Evolutionary conservation across 305 asterid species (phyloP), one percentile per base, ranked within the genome.

Genomic region (Fraxinus paxiana): DNA sequence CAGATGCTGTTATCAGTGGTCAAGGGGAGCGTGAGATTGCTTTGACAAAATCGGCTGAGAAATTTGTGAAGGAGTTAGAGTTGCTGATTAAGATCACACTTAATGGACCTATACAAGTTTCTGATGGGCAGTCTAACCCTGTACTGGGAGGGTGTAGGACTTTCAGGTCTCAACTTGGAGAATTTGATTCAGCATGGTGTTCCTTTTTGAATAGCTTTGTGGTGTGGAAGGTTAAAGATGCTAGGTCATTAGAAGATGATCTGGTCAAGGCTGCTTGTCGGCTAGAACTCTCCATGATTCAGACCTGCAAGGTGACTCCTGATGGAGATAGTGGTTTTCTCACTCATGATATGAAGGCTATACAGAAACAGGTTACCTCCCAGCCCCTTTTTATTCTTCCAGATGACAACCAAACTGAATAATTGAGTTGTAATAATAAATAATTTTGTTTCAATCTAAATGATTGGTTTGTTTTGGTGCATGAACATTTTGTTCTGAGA

Each of bases 141-240:
- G 84, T 72, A 17, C 35, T 71, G 38, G 85, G 79, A 73, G 79
- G 56, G 22, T 87, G 75, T 48, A 77, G 80, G 65, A 90, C 92
- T 76, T 92, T 94, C 85, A 90, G 89, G 84, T 84, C 82, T 67
- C 99, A 94, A 90, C 95, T 96, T 85, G 90, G 88, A 51, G 88
- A 84, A 70, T 96, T 92, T 88, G 99, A 96, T 89, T 86, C 92
- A 69, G 90, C 98, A 35, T 96, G 99, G 99, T 93, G 98, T 83
- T 90, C 97, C 63, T 96, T 88, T 78, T 88, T 96, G 90, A 92
- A 92, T 89, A 93, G 96, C 84, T 96, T 96, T 88, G 98, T 96
- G 88, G 88, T 88, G 71, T 96, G 99, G 98, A 96, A 96, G 88
- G 92, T 88, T 41, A 96, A 92, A 90, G 98, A 96, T 89, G 97